Base-by-base conservation (phyloP, 306 rosid genomes). In the Ormosia semicastrata region DNA sequence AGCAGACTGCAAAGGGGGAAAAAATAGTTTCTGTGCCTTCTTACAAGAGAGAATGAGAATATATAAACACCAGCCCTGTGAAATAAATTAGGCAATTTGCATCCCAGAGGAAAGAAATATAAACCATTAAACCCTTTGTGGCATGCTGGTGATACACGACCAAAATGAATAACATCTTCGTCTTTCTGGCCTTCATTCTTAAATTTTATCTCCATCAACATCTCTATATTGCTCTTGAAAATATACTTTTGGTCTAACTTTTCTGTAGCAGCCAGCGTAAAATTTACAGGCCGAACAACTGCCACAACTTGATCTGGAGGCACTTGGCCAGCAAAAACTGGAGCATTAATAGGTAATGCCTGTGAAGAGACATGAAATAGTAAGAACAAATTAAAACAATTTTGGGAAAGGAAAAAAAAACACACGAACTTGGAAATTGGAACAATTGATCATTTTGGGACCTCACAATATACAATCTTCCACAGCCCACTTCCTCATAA, bases 31-130 rank as follows among this genome's bases (percentile, higher is more conserved):
- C 24, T 10, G 36, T 6, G 58, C 8, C 77, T 36, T 56, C 92
- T 87, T 73, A 87, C 90, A 60, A 85, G 76, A 63, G 85, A 73
- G 73, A 89, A 89, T 50, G 89, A 50, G 73, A 89, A 89, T 7
- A 58, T 34, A 58, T 78, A 86, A 57, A 40, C 15, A 7, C 91
- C 91, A 18, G 83, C 83, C n/a, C 39, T 82, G 14, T 13, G 66
- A 73, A 85, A 88, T 17, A 77, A 29, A 36, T 66, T 29, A 0
- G 71, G 54, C 49, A 44, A 29, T 80, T 76, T 76, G 69, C 75
- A 2, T 17, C 80, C 62, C 3, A 88, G 71, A 15, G 85, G 81
- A 72, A 88, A 88, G 58, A 79, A 62, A 40, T 85, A 88, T 10
- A 88, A 14, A 59, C 91, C 87, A 1, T 80, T 82, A 59, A 85